Conservation (phyloP, 345 rosid species). For the Populus pruinosa region DNA sequence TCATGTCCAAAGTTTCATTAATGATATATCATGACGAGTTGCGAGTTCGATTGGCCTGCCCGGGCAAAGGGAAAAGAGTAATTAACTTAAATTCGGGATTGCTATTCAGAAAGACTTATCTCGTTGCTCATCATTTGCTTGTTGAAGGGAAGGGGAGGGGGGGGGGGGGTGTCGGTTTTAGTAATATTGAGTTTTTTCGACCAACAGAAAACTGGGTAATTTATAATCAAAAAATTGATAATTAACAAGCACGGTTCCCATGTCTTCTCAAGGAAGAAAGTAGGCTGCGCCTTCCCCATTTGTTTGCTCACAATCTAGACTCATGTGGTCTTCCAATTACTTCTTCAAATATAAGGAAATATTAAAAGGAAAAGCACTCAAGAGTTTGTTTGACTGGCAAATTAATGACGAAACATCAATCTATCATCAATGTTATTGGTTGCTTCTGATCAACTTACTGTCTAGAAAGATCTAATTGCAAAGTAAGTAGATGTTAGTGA, state of each 20-base stretch:
- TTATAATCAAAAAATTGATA: no score
- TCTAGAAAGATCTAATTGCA: not conserved
- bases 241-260: not conserved
- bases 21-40: not conserved
- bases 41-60: not conserved
- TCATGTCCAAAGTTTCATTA: not conserved
- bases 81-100: not conserved
- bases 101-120: not conserved
- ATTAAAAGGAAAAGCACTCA: not conserved
- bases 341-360: not conserved
- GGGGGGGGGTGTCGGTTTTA: not conserved
- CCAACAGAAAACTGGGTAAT: not conserved
- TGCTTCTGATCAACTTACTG: not conserved
- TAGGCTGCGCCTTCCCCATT: not conserved
- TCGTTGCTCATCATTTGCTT: not conserved
- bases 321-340: not conserved
- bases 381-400: not conserved
- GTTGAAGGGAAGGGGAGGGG: accelerated
- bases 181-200: not conserved
- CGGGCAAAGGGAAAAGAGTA: no score
- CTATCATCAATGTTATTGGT: not conserved
- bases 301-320: not conserved
- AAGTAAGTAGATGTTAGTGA: not conserved
- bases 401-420: not conserved
- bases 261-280: not conserved